Base-by-base conservation (phyloP, 2,329 filamentous ascomycete genomes). In the Pezicula radicicola region DNA sequence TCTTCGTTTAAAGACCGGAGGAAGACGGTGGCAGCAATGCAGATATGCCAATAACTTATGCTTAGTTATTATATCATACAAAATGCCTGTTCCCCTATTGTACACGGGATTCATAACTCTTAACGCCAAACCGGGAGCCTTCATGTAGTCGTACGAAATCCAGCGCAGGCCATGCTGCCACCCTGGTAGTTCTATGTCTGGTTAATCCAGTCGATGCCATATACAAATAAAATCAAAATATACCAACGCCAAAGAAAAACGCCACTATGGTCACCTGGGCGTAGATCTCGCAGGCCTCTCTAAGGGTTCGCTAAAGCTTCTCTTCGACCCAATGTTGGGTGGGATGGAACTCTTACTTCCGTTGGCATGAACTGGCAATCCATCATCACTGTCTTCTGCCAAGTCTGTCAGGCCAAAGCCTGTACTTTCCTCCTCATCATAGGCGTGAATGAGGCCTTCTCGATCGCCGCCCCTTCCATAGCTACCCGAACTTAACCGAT, bases 381-480 rank as follows among this genome's bases (percentile, higher is more conserved):
- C 84, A 49, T 86, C 86, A 28, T 89, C 87, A 59, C 80, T 88
- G 56, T 94, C 89, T 58, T 92, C 88, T 2, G 87, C 80, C 37
- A 97, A 74, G 61, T 96, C 90, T 13, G 83, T 83, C 44, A 97
- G 76, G 39, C 89, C 89, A 57, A 95, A 90, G 5, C 81, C 83
- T 40, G 79, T 79, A 42, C 78, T 78, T 62, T 88, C 84, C 67
- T 97, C 92, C 55, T 94, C 84, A 62, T 97, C 93, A 63, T 96
- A 97, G 10, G 85, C 87, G 55, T 88, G 87, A 69, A 97, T 96
- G 21, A 97, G 76, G 4, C 89, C 89, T 58, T 92, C 86, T 50
- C 89, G 81, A 61, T 94, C 91, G 36, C 83, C 74, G 37, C 75
- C 66, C 25, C 74, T 73, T 49, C 73, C 81, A 55, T 80, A 78